Percentiles rank a stretch among this genome's conserved stretches.
Evolutionary conservation across 1,139 yeast genomes (phyloP).

Genomic region (Taphrina deformans): DNA sequence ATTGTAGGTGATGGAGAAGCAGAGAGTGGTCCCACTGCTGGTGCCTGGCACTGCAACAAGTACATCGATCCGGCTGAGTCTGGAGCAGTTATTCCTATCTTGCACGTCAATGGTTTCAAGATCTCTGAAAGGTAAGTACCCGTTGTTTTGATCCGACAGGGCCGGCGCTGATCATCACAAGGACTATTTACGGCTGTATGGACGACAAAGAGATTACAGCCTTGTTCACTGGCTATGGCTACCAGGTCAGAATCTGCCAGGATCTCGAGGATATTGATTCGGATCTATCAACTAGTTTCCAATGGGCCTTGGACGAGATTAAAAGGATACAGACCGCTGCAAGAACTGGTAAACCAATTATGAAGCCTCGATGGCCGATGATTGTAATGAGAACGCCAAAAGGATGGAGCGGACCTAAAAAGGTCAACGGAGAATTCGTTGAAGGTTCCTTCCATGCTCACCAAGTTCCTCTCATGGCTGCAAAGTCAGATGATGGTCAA

Average conservation of each 20-base stretch:
- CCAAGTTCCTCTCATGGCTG: conserved; percentile 40
- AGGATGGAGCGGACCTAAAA: conserved; percentile 40
- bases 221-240: conserved; percentile 40
- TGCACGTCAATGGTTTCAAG: conserved; percentile 41
- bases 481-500: conserved; percentile 38
- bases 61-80: conserved; percentile 40
- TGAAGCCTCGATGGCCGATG: conserved; percentile 41
- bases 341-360: conserved; percentile 37
- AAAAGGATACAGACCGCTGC: conserved; percentile 39
- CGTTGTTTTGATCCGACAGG: background rate
- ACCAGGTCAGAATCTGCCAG: conserved; percentile 39
- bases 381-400: conserved; percentile 40
- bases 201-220: conserved; percentile 40
- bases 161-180: background rate
- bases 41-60: conserved; percentile 41
- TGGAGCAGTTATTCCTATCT: conserved; percentile 40
- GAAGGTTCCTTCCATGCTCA: conserved; percentile 41
- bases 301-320: conserved; percentile 39
- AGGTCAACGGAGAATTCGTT: conserved; percentile 38
- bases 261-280: conserved; percentile 37
- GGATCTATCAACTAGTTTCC: conserved; percentile 39
- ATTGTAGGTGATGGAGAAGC: conserved; percentile 41
- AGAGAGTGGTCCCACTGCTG: conserved; percentile 40
- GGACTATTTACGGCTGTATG: conserved; percentile 39
- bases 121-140: conserved; percentile 37